A percentile compares a stretch with the other conserved stretches of the same genome.
Evolutionary conservation across 108 stramenopile genomes (phyloP).

Genomic region (Nitzschia palea): DNA sequence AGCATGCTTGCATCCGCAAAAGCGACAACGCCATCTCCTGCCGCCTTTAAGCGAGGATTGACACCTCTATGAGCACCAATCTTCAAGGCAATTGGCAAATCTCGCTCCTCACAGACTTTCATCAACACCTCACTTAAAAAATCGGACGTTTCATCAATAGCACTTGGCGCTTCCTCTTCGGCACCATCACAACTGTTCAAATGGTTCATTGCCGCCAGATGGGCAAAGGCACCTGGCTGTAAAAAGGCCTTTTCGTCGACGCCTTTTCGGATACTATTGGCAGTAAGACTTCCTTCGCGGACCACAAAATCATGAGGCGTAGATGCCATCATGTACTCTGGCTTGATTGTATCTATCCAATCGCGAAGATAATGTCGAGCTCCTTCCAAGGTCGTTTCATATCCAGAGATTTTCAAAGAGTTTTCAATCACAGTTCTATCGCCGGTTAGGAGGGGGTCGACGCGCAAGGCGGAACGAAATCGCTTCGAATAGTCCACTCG

Average conservation of each 20-base stretch:
- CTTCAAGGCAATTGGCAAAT: slow-evolving; percentile 85
- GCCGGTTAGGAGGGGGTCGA: slow-evolving; percentile 87
- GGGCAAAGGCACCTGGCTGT: slow-evolving; percentile 66
- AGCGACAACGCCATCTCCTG: slow-evolving; percentile 87
- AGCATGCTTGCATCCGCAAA: slow-evolving; percentile 71
- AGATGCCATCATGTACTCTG: slow-evolving; percentile 93
- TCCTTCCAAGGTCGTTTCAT: slow-evolving; percentile 62
- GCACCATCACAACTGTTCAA: slow-evolving; percentile 41
- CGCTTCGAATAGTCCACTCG: slow-evolving; percentile 43
- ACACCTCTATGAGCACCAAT: slow-evolving; percentile 84
- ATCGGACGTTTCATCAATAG: slow-evolving; percentile 74
- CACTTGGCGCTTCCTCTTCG: slow-evolving; percentile 58
- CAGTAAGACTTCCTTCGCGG: slow-evolving; percentile 38
- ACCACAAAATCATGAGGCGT: slow-evolving; percentile 86
- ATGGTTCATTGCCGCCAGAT: background rate
- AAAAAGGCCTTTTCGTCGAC: slow-evolving; percentile 63
- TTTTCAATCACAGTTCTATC: slow-evolving; percentile 57
- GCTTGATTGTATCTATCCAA: slow-evolving; percentile 85
- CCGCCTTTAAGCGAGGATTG: slow-evolving; percentile 63
- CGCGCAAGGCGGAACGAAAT: slow-evolving; percentile 84
- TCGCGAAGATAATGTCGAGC: slow-evolving; percentile 76
- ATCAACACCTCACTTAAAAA: slow-evolving; percentile 78
- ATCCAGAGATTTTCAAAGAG: slow-evolving; percentile 66
- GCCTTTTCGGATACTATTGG: slow-evolving; percentile 31
- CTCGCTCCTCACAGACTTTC: slow-evolving; percentile 78